Percentiles rank a stretch among this genome's conserved stretches.
Evolutionary conservation across 768 basidiomycete species (phyloP).

Genomic region (Melanogaster broomeanus): DNA sequence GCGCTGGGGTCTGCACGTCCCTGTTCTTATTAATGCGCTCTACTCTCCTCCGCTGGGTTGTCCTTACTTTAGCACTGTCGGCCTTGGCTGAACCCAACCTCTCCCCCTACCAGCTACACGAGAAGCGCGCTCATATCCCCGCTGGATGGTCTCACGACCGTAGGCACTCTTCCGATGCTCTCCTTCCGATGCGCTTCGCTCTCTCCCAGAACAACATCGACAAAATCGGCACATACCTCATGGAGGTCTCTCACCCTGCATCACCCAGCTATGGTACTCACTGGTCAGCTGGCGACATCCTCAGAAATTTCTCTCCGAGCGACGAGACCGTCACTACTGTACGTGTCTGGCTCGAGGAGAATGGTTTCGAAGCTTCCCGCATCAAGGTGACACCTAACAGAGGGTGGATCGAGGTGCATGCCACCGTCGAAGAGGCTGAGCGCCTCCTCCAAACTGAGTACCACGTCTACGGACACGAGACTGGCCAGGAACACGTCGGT

Average conservation of each 20-base stretch:
- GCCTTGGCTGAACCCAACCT: constrained; percentile 15
- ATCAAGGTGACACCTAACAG: constrained; percentile 27
- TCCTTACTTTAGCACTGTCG: not conserved
- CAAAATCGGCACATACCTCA: constrained; percentile 36
- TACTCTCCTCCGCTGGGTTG: not conserved
- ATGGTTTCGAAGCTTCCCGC: constrained; percentile 31
- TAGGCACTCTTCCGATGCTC: constrained; percentile 24
- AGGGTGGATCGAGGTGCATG: constrained; percentile 38
- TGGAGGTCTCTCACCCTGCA: constrained; percentile 38
- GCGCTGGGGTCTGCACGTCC: too few species aligned
- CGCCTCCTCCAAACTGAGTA: constrained; percentile 39
- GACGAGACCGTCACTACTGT: constrained; percentile 34
- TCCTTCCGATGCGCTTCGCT: constrained; percentile 41
- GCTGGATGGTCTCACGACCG: constrained; percentile 33
- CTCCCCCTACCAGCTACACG: constrained; percentile 45
- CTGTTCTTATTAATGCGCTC: too few species aligned
- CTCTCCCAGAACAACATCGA: constrained; percentile 40
- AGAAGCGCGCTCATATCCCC: constrained; percentile 36
- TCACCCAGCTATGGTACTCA: constrained; percentile 42
- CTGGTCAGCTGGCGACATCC: constrained; percentile 36
- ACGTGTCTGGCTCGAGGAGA: constrained; percentile 34
- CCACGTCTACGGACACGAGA: constrained; percentile 34
- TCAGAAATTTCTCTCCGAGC: constrained; percentile 38
- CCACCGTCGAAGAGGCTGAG: constrained; percentile 41
- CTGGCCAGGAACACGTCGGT: constrained; percentile 35